Conservation (phyloP, 1,284 basidiomycete genomes). For the Phellinidium pouzarii region DNA sequence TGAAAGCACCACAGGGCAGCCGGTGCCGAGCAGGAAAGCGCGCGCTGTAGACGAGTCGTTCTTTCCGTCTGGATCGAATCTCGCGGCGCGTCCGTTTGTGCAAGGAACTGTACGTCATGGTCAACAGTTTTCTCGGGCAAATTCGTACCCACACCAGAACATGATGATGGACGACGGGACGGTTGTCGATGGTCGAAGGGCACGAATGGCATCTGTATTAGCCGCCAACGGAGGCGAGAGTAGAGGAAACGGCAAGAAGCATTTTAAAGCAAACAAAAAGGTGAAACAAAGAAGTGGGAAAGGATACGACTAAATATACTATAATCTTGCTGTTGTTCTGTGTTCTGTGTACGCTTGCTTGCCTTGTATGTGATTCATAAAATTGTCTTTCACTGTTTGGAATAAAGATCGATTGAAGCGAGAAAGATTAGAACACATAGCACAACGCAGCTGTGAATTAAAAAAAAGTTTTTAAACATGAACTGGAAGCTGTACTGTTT, state of each 20-base stretch:
- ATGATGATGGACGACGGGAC: constrained; percentile 71
- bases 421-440: background rate
- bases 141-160: constrained; percentile 77
- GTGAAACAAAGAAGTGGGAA: constrained; percentile 86
- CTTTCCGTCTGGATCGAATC: constrained; percentile 53
- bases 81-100: constrained; percentile 57
- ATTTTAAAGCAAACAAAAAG: constrained; percentile 81
- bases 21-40: constrained; percentile 43
- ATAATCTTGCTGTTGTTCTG: background rate
- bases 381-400: no score
- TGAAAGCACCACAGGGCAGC: constrained; percentile 22
- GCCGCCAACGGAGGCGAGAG: constrained; percentile 37
- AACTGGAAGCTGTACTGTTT: constrained; percentile 96
- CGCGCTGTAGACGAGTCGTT: constrained; percentile 78
- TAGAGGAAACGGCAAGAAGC: constrained; percentile 62
- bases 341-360: background rate
- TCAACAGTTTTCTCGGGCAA: constrained; percentile 55
- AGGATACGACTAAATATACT: constrained; percentile 64
- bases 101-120: constrained; percentile 56
- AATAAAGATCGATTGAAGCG: no score
- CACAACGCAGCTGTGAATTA: background rate
- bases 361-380: no score
- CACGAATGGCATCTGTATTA: constrained; percentile 40
- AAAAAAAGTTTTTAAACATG: constrained; percentile 74
- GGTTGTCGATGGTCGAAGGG: constrained; percentile 42